Evolutionary conservation across 768 basidiomycete species (phyloP), one percentile per base, ranked within the genome.

Genomic region (Cubamyces sp.): DNA sequence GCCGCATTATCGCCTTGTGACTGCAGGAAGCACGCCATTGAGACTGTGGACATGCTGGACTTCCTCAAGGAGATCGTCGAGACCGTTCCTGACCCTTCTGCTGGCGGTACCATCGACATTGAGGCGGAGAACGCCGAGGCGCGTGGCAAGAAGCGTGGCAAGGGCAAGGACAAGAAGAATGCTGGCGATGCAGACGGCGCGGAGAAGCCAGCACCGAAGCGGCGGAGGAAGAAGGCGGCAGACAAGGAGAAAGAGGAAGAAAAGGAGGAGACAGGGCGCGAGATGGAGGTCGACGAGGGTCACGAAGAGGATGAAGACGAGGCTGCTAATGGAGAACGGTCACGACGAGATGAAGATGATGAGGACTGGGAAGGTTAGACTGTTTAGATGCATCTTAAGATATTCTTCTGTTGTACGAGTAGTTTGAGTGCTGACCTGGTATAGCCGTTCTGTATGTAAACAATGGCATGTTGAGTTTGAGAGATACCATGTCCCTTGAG

Each of bases 31-130:
- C 92, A 94, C 68, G 93, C 94, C 0, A 87, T 98, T 9, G 90
- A 92, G 60, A 88, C 87, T 16, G 90, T 87, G 12, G 88, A 94
- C 65, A 91, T 87, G 80, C 86, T 98, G 52, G 96, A 98, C 74
- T 98, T 98, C 75, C 83, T 98, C 34, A 91, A 92, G 71, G 95
- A 98, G 71, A 86, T 97, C 54, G 94, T 96, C 23, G 87, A 90
- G 70, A 77, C 80, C 39, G 86, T 96, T 6, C 90, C 92, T 0
- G 95, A 98, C 74, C 95, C 95, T 0, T 90, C 91, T 3, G 86
- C 86, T 19, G 91, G 92, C 12, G 91, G 89, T 2, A 92, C 89
- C 0, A 84, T 91, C 45, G 86, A 90, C 68, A 73, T 92, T 16
- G 88, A 88, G 49, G 79, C 80, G 15, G 89, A 89, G 68, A 62